Percentiles rank a stretch among this genome's conserved stretches.
Evolutionary conservation across 176 grass and related monocot species (phyloP).

Genomic region (Panicum miliaceum): DNA sequence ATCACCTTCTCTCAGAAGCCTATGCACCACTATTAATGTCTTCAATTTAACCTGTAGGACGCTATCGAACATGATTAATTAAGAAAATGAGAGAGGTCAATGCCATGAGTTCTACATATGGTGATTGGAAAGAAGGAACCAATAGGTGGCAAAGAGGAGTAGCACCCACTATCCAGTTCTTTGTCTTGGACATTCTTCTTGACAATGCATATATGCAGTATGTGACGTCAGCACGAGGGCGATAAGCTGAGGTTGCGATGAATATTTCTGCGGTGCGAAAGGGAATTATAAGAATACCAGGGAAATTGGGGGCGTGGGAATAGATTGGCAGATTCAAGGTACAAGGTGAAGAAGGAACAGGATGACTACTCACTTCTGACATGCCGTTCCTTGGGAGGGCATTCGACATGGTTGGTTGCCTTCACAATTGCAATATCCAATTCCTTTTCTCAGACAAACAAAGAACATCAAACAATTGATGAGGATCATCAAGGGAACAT

Average conservation of each 20-base stretch:
- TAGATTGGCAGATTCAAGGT: background rate
- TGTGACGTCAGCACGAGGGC: constrained; percentile 75
- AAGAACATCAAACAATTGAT: background rate
- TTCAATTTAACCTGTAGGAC: constrained; percentile 77
- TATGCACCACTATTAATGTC: constrained; percentile 91
- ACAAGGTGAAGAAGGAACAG: background rate
- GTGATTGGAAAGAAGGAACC: background rate
- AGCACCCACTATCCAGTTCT: constrained; percentile 73
- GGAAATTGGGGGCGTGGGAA: background rate
- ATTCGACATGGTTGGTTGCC: constrained; percentile 92
- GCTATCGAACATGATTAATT: background rate
- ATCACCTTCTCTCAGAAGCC: constrained; percentile 89
- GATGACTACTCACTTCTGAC: constrained; percentile 73
- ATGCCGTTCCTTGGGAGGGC: constrained; percentile 91
- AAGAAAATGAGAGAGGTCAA: background rate
- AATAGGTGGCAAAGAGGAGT: background rate
- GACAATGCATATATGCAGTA: constrained; percentile 86
- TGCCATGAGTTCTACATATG: background rate
- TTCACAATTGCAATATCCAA: constrained; percentile 97
- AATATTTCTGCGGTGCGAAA: constrained; percentile 60
- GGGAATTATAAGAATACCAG: background rate
- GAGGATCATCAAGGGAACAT: background rate
- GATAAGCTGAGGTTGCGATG: constrained; percentile 56
- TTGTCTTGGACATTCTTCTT: constrained; percentile 85
- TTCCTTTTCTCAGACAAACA: constrained; percentile 47